Conservation (phyloP, 306 rosid species). For the Elaeagnus macrophylla region DNA sequence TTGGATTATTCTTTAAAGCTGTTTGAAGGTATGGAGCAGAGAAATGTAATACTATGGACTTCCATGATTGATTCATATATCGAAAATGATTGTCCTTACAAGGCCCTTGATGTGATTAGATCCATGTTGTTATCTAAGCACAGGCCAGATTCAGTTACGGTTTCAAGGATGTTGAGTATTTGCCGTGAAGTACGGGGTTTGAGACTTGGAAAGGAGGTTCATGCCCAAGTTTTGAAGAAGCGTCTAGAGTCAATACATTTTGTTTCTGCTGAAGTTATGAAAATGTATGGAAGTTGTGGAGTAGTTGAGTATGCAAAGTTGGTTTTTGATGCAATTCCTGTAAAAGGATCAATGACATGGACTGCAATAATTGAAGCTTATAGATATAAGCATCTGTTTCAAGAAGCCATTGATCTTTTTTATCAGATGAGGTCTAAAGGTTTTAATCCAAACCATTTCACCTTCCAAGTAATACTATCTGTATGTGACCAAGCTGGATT, state of each 20-base stretch:
- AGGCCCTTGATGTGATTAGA: constrained; percentile 53
- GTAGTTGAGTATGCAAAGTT: constrained; percentile 34
- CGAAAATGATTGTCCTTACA: constrained; percentile 31
- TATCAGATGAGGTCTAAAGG: constrained; percentile 38
- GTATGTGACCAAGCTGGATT: constrained; percentile 60
- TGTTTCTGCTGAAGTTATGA: constrained; percentile 54
- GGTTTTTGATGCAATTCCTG: constrained; percentile 41
- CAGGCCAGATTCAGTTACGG: constrained; percentile 58
- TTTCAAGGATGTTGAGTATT: constrained; percentile 47
- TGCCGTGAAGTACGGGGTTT: constrained; percentile 38
- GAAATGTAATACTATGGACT: constrained; percentile 68
- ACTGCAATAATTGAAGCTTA: constrained; percentile 67
- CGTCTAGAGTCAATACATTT: constrained; percentile 38
- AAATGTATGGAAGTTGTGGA: constrained; percentile 57
- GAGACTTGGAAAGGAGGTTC: constrained; percentile 71
- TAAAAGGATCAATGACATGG: constrained; percentile 75
- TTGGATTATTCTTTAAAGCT: constrained; percentile 43
- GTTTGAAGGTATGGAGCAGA: constrained; percentile 42
- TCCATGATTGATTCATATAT: constrained; percentile 63
- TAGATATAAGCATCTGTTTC: constrained; percentile 37
- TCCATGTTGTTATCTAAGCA: constrained; percentile 57
- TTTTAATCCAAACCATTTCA: constrained; percentile 47
- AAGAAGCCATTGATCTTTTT: constrained; percentile 48
- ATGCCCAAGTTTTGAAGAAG: constrained; percentile 59
- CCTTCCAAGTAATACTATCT: constrained; percentile 54